Evolutionary conservation across 225 moss, liverwort and hornwort genomes (phyloP), one percentile per base, ranked within the genome.

Genomic region (Asterella californica): DNA sequence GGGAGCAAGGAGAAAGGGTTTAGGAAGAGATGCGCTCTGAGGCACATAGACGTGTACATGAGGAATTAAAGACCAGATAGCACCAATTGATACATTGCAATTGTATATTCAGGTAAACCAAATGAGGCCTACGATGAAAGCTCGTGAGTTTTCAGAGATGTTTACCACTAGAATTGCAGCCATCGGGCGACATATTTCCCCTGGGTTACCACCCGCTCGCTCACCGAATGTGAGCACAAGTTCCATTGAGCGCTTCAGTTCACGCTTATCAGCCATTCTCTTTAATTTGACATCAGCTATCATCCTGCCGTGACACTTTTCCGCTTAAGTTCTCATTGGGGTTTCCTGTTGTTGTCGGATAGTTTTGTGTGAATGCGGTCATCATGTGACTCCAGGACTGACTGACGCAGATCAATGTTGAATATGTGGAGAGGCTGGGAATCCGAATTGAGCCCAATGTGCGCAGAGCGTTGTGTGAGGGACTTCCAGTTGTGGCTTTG

Each of bases 401-500:
- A 18, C 59, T 84, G 59, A 60, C 78, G 53, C 85, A 88, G 90
- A 57, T 82, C 61, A 76, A 86, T 67, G 63, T 81, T 78, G 85
- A 85, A 74, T 76, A 72, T 65, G 49, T 78, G 10, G 86, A 91
- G 64, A 79, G 83, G 63, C 74, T 85, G 30, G 89, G 90, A 79
- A 83, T 95, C 24, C 87, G 85, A 82, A 85, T 99, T 54, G 92
- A 88, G 79, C 84, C 81, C 50, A 87, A 85, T 73, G 95, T 99
- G 76, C 89, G 90, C 72, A 86, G 83, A 81, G 97, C 97, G 61
- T 86, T 99, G 74, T 89, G 86, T 75, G 89, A 87, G 34, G 88
- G 92, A 73, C 81, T 85, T 55, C 92, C 95, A 65, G 90, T 99
- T 37, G 95, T 99, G 84, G 95, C 97, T 60, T 79, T 99, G 63